Evolutionary conservation across 176 grass and related monocot genomes (phyloP).

Genomic region (Oryza glumipatula): DNA sequence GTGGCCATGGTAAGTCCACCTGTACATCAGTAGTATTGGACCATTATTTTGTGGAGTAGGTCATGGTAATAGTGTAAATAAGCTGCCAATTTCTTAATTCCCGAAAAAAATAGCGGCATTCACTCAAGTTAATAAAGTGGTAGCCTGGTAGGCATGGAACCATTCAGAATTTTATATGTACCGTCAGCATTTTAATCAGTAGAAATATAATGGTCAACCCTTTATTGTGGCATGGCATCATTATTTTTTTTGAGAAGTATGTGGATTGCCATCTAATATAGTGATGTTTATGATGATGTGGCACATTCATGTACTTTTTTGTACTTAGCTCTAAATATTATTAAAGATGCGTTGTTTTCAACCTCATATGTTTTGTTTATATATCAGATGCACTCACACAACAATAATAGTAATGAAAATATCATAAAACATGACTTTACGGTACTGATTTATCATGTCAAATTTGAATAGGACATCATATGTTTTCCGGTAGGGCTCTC

Average conservation of each 20-base stretch:
- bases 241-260: not conserved
- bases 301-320: not conserved
- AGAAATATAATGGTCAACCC: constrained; percentile 11
- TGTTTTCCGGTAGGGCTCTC: constrained; percentile 14
- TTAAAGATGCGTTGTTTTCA: not conserved
- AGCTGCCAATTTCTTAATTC: not conserved
- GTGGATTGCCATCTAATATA: not conserved
- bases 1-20: constrained; percentile 82
- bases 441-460: constrained; percentile 1
- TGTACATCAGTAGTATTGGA: constrained; percentile 32
- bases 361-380: not conserved
- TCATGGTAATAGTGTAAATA: constrained; percentile 23
- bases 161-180: constrained; percentile 11
- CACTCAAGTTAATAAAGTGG: constrained; percentile 8
- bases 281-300: not conserved
- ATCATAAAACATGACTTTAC: not conserved
- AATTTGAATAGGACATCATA: constrained; percentile 23
- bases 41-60: constrained; percentile 23
- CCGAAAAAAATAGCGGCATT: constrained; percentile 1
- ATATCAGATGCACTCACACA: constrained; percentile 3
- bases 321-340: not conserved
- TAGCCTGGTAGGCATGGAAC: not conserved
- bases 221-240: constrained; percentile 12
- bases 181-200: not conserved
- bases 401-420: not conserved